Conservation (phyloP, 371 early-diverging fungal genomes). For the Apophysomyces ossiformis region DNA sequence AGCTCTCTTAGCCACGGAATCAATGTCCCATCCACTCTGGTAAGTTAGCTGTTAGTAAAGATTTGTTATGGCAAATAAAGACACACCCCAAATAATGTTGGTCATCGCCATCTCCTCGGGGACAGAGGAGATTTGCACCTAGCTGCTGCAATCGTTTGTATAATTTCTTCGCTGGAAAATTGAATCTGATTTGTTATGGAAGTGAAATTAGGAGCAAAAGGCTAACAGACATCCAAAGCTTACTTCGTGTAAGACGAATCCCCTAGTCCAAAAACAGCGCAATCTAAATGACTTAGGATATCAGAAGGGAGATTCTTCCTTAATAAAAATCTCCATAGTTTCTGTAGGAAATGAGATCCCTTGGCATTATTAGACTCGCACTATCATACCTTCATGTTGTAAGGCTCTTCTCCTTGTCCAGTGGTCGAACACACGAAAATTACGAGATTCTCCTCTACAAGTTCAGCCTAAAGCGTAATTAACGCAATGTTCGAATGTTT, state of each 20-base stretch:
- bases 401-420: conserved; percentile 94
- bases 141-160: conserved; percentile 86
- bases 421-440: conserved; percentile 94
- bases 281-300: conserved; percentile 67
- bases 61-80: neutral
- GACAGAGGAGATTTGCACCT: conserved; percentile 79
- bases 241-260: conserved; percentile 93
- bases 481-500: conserved; percentile 16
- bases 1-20: conserved; percentile 83
- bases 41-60: neutral
- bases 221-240: neutral
- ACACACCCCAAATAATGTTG: conserved; percentile 92
- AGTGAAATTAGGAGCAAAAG: neutral
- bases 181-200: conserved; percentile 66
- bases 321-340: conserved; percentile 90
- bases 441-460: conserved; percentile 68
- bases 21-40: conserved; percentile 81
- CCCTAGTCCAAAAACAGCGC: conserved; percentile 93
- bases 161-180: conserved; percentile 94
- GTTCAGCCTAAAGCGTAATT: conserved; percentile 45
- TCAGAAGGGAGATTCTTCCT: conserved; percentile 76
- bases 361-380: neutral
- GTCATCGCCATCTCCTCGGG: conserved; percentile 94
- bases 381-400: conserved; percentile 82
- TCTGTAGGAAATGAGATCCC: conserved; percentile 25